Base-by-base conservation (phyloP, 352 stramenopile genomes). In the Pythium brachiatum region DNA sequence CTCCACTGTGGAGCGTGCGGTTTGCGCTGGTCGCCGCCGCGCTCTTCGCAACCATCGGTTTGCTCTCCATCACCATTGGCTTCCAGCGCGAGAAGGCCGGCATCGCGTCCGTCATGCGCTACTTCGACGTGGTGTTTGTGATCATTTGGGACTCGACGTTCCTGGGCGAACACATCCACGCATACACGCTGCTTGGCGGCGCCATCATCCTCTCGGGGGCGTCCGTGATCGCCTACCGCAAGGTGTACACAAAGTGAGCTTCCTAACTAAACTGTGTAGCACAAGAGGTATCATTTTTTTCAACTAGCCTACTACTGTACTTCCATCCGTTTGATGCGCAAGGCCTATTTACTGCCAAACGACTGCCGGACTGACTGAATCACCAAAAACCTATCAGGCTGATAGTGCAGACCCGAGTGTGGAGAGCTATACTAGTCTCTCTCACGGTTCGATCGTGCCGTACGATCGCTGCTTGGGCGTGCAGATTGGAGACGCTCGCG, bases 41-140 rank as follows among this genome's bases (percentile, higher is more conserved):
- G 6, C 68, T 75, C 47, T 73, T 84, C 46, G 78, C 77, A 2
- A 70, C 73, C 20, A 41, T 90, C 25, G 79, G 77, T 0, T 64
- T 81, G 50, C 55, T 84, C 44, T 81, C 81, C 50, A 62, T 86
- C 43, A 83, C 81, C 13, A 72, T 74, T 16, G 78, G 81, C 18
- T 81, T 87, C 38, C 77, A 90, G 71, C 68, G 68, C 0, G 81
- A 85, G 34, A 79, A 83, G 44, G 77, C 77, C 0, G 81, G 77
- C 16, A 77, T 90, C 51, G 79, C 69, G 4, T 87, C 77, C 2
- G 77, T 87, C 58, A 84, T 90, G 78, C 68, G 72, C 27, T 86
- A 88, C 65, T 82, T 88, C 46, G 75, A 90, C 66, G 73, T 90
- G 32, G 56, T 90, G 3, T 90, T 88, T 47, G 79, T 90, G 50